These are phyloP conservation scores for Fusarium fracticaudum DNA, from an alignment of 2,329 filamentous ascomycete genomes.

Conservation along the genomic window DNA sequence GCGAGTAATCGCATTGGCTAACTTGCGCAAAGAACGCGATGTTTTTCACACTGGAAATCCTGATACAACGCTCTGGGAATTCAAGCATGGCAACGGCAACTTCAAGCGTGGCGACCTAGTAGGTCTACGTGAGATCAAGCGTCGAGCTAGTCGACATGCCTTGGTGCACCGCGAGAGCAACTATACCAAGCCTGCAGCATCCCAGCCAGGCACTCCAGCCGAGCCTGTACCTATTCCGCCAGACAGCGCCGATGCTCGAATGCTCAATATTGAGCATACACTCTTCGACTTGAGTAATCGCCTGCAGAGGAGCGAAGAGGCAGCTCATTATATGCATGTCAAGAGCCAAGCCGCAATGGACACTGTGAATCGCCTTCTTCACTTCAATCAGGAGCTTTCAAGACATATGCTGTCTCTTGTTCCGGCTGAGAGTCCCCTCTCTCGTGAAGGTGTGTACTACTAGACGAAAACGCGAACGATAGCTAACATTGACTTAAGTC, in stretches of 20 bases:
- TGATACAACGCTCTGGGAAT: conserved; percentile 96
- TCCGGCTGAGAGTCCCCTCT: conserved; percentile 78
- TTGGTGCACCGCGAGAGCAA: conserved; percentile 93
- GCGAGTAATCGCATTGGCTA: background rate
- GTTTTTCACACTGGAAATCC: conserved; percentile 96
- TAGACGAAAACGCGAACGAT: background rate
- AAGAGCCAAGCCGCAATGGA: conserved; percentile 87
- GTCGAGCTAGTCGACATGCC: conserved; percentile 90
- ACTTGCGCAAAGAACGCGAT: conserved; percentile 78
- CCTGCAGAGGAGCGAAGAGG: conserved; percentile 85
- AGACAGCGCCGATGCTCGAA: conserved; percentile 79
- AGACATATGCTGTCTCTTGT: conserved; percentile 78
- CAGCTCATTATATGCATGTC: conserved; percentile 78
- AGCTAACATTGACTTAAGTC: conserved; percentile 52
- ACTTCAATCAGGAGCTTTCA: conserved; percentile 88
- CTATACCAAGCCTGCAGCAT: conserved; percentile 76
- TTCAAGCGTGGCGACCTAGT: conserved; percentile 96
- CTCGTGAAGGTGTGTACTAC: conserved; percentile 78
- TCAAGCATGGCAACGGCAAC: conserved; percentile 96
- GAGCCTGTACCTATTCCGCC: conserved; percentile 77
- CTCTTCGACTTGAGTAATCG: conserved; percentile 82
- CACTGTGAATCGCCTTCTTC: conserved; percentile 72
- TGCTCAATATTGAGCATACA: conserved; percentile 81
- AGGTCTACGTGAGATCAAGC: conserved; percentile 93
- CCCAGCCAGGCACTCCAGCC: conserved; percentile 85